Evolutionary conservation across 148 eudicot genomes (phyloP).

Genomic region (Cornus suecica): DNA sequence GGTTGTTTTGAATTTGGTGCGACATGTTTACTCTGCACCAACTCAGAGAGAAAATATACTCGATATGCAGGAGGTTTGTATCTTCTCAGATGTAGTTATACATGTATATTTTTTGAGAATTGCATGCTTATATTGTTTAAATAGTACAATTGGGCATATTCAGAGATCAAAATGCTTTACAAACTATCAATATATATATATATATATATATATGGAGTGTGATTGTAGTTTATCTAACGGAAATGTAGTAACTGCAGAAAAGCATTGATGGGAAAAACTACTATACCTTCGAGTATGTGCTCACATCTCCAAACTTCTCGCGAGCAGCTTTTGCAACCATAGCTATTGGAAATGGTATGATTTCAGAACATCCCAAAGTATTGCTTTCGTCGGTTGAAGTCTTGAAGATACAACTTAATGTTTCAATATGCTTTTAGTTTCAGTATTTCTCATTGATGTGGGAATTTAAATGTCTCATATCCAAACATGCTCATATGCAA

Average conservation of each 20-base stretch:
- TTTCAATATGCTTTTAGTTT: too few relatives aligned
- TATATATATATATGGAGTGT: too few relatives aligned
- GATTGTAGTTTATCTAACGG: neutral
- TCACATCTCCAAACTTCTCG: conserved; percentile 68
- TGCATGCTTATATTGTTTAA: neutral
- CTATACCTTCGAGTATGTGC: conserved; percentile 72
- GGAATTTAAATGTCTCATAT: too few relatives aligned
- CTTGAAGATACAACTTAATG: neutral
- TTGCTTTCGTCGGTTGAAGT: neutral
- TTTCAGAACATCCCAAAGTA: neutral
- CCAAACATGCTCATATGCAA: too few relatives aligned
- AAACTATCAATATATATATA: too few relatives aligned
- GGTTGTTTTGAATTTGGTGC: conserved; percentile 56
- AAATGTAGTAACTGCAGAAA: conserved; percentile 38
- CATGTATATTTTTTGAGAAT: too few relatives aligned
- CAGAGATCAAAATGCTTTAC: neutral
- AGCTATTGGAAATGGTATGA: conserved; percentile 83
- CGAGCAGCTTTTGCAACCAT: conserved; percentile 74
- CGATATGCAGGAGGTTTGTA: conserved; percentile 70
- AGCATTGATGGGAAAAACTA: conserved; percentile 68
- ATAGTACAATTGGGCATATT: neutral
- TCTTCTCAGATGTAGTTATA: too few relatives aligned
- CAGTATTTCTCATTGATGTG: too few relatives aligned
- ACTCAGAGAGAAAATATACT: conserved; percentile 51
- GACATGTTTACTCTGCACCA: conserved; percentile 69